Evolutionary conservation across 2,329 filamentous ascomycete genomes (phyloP).

Genomic region (Trichoderma arundinaceum): DNA sequence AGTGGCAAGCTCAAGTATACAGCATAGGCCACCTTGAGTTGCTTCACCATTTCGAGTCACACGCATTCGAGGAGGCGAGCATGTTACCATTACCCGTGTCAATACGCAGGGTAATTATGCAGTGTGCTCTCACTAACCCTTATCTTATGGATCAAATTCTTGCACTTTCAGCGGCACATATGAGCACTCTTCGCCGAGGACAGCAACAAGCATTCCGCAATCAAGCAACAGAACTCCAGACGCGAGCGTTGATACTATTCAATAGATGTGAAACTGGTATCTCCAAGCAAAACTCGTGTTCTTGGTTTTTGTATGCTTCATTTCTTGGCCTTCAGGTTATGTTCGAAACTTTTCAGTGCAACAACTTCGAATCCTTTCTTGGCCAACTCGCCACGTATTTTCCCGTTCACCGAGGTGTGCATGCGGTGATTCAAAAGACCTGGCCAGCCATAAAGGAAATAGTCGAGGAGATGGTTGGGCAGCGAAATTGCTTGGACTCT

Average conservation of each 20-base stretch:
- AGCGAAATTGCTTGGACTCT: not conserved
- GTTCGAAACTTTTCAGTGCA: slow-evolving; percentile 47
- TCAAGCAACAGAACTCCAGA: slow-evolving; percentile 47
- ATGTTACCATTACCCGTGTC: slow-evolving; percentile 3
- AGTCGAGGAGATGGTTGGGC: not conserved
- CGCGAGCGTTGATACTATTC: slow-evolving; percentile 42
- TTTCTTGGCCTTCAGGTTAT: slow-evolving; percentile 50
- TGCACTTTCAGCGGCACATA: slow-evolving; percentile 47
- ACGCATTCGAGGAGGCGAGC: not conserved
- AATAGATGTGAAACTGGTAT: slow-evolving; percentile 35
- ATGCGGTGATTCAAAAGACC: slow-evolving; percentile 40
- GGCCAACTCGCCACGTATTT: slow-evolving; percentile 43
- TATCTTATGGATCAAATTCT: slow-evolving; percentile 48
- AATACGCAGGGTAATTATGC: slow-evolving; percentile 25
- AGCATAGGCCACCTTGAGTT: slow-evolving; percentile 40
- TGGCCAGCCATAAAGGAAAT: slow-evolving; percentile 34
- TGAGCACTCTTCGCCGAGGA: slow-evolving; percentile 38
- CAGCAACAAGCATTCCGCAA: slow-evolving; percentile 37
- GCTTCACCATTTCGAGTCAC: slow-evolving; percentile 34
- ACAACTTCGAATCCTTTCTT: slow-evolving; percentile 42
- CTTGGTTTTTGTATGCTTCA: slow-evolving; percentile 46
- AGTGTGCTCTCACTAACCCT: slow-evolving; percentile 33
- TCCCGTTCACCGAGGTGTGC: slow-evolving; percentile 45
- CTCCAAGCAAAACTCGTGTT: slow-evolving; percentile 39
- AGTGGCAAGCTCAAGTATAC: slow-evolving; percentile 35